Base-by-base conservation (phyloP, 176 grass and related monocot genomes). In the Carex kokanica region DNA sequence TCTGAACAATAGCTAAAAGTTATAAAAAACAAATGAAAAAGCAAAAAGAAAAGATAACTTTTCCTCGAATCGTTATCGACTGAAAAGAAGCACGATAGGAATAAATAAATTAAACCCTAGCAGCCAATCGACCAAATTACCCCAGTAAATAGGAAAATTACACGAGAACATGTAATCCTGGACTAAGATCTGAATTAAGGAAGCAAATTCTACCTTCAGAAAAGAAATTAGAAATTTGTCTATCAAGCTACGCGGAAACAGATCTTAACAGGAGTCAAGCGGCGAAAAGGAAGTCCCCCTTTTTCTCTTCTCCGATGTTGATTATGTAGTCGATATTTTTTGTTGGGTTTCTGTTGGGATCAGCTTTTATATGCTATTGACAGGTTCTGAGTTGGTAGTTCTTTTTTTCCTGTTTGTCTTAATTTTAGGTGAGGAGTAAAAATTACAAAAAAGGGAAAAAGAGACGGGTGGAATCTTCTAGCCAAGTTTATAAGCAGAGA, bases 381-480 rank as follows among this genome's bases (percentile, higher is more conserved):
- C 73, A 78, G 51, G 49, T 78, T 78, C 73, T 54, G 15, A 8
- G 14, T 78, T 78, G 73, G 13, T 56, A 14, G 21, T 55, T 54
- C 3, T 55, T 55, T 54, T 15, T 8, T 24, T 13, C 21, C 23
- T 25, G 3, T 27, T 5, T 61, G 7, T 53, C 49, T 56, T 18
- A 25, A 78, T 56, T 78, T 53, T 78, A 74, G 51, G 73, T 78
- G 73, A 78, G 73, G 17, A 32, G 73, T 78, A 54, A 31, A 54
- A 70, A 17, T 55, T 56, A 13, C 51, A 56, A 55, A 77, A 78
- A 32, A 32, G 51, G 16, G 2, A 38, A 8, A 68, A 8, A 68
- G 29, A 66, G 64, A 11, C 32, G 64, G n/a, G 2, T 38, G 21
- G 59, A 61, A 61, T 61, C 59, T 61, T 25, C 59, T 24, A 20